Evolutionary conservation across 106 monocot species (phyloP).

Genomic region (Dactylorhiza incarnata): DNA sequence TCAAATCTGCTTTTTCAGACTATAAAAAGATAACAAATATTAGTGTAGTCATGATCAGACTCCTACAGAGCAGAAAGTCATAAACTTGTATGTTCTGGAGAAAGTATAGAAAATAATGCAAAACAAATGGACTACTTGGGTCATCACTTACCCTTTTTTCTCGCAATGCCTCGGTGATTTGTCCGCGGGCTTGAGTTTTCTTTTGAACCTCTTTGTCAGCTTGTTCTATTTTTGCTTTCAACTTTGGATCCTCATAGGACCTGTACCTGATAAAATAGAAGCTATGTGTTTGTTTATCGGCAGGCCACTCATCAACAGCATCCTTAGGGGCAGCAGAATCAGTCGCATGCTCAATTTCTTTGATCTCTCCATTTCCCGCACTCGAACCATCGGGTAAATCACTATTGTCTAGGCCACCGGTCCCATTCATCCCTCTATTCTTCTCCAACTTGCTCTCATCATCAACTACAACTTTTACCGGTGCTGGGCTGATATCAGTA

Average conservation of each 20-base stretch:
- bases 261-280: constrained; percentile 69
- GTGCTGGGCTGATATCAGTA: background rate
- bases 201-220: constrained; percentile 58
- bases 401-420: constrained; percentile 30
- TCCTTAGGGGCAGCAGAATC: constrained; percentile 45
- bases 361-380: constrained; percentile 23
- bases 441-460: background rate
- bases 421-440: background rate
- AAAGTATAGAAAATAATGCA: background rate
- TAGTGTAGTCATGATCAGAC: background rate
- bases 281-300: constrained; percentile 39
- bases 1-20: constrained; percentile 58
- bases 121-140: background rate
- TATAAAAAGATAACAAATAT: constrained; percentile 21
- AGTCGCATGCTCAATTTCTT: constrained; percentile 14
- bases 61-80: background rate
- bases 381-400: constrained; percentile 17
- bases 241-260: constrained; percentile 62
- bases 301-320: constrained; percentile 85
- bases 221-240: constrained; percentile 63
- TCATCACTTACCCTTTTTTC: constrained; percentile 42
- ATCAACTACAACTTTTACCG: background rate
- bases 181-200: constrained; percentile 35
- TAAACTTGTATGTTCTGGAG: background rate
- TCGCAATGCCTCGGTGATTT: constrained; percentile 49